These are phyloP conservation scores for Centella asiatica DNA, from an alignment of 129 eudicot genomes.

Conservation along the genomic window DNA sequence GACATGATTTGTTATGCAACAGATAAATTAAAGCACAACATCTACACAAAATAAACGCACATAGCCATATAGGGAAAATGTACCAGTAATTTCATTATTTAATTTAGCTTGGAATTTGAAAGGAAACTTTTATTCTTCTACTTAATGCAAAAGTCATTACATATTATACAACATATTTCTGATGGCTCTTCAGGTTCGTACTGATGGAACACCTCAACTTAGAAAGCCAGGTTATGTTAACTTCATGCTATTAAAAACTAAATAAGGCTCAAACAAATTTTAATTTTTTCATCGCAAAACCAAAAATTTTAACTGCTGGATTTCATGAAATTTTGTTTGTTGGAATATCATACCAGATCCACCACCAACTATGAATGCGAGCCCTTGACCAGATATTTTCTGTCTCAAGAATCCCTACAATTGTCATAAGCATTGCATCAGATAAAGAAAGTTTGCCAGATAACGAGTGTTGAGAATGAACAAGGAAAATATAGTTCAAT, in stretches of 20 bases:
- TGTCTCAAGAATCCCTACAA: slow-evolving; percentile 88
- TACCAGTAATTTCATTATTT: no score
- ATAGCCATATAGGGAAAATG: background rate
- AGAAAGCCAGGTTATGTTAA: background rate
- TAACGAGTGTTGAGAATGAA: background rate
- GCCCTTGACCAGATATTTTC: slow-evolving; percentile 91
- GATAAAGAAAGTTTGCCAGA: slow-evolving; percentile 1
- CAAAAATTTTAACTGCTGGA: background rate
- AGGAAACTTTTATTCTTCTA: no score
- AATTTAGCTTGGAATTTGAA: background rate
- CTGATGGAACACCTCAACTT: background rate
- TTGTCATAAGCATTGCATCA: slow-evolving; percentile 19
- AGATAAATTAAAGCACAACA: no score
- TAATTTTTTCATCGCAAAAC: background rate
- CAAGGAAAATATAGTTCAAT: background rate
- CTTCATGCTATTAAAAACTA: background rate
- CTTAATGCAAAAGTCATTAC: no score
- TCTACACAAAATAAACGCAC: no score
- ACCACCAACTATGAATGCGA: slow-evolving; percentile 87
- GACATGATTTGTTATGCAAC: background rate
- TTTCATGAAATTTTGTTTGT: background rate
- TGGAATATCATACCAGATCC: slow-evolving; percentile 67
- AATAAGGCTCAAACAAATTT: background rate
- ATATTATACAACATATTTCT: no score
- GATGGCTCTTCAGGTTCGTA: background rate